Evolutionary conservation across 306 rosid genomes (phyloP), one percentile per base, ranked within the genome.

Genomic region (Betula pendula): DNA sequence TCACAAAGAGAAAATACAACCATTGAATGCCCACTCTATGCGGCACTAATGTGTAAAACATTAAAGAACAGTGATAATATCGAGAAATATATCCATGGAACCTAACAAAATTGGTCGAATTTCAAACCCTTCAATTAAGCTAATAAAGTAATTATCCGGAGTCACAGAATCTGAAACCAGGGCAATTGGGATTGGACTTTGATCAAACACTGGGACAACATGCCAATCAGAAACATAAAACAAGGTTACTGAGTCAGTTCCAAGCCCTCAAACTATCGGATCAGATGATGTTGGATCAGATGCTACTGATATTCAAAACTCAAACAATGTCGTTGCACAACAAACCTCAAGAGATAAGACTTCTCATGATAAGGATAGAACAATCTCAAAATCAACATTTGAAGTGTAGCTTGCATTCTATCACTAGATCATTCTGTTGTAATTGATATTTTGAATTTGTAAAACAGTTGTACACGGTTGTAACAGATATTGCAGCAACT

Each of bases 11-110:
- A 73, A 45, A 71, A 24, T 43, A 68, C 44, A 72, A 51, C 33
- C 63, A 56, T 56, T 68, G 73, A 48, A 38, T 33, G 49, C 15
- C 15, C 44, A 73, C 68, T 55, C 74, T 69, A 40, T 42, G 22
- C 3, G 14, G 72, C 25, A 48, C 27, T 42, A 42, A 76, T 24
- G 38, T 16, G 60, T 12, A 52, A 31, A 29, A 5, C 17, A 40
- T 20, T 16, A 49, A 3, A 52, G 55, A 25, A 72, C 31, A 9
- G 4, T 20, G 31, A 22, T 4, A 56, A 65, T 20, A 38, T 38
- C 27, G 14, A n/a, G 48, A 19, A 38, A 65, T 65, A 65, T 38
- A 38, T 10, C 24, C 13, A 65, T 19, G 16, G 35, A 65, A 43
- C 27, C 19, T 27, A 19, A 35, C 25, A 33, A 33, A 35, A 65